Evolutionary conservation across 2,329 filamentous ascomycete species (phyloP).

Genomic region (Fusarium sp.): DNA sequence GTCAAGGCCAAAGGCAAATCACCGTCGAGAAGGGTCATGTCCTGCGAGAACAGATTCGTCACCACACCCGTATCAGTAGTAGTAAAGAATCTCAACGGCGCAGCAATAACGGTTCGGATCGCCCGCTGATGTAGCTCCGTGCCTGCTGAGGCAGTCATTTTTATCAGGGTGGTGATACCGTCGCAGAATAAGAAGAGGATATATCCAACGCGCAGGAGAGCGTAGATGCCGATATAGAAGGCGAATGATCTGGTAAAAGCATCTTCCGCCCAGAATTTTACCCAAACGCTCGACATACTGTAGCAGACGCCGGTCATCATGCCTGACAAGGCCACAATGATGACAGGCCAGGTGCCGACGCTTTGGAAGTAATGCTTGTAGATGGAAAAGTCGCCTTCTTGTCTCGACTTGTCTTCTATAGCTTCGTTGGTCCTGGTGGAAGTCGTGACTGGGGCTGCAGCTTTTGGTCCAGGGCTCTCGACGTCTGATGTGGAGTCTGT

Average conservation of each 20-base stretch:
- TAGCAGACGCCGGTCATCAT: conserved; percentile 47
- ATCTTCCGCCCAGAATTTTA: conserved; percentile 59
- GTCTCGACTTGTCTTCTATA: conserved; percentile 47
- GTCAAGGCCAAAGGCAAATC: conserved; percentile 55
- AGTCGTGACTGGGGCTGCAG: background rate
- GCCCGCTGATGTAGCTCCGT: conserved; percentile 53
- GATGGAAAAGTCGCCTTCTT: conserved; percentile 52
- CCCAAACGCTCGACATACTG: conserved; percentile 56
- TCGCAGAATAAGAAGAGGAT: conserved; percentile 42
- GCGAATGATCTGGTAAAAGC: conserved; percentile 37
- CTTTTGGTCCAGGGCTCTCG: conserved; percentile 2
- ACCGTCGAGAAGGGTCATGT: conserved; percentile 59
- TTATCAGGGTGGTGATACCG: conserved; percentile 36
- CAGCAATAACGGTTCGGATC: conserved; percentile 54
- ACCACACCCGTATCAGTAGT: conserved; percentile 59
- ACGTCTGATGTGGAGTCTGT: background rate
- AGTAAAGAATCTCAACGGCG: conserved; percentile 60
- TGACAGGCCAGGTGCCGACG: conserved; percentile 40
- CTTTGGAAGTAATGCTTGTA: conserved; percentile 56
- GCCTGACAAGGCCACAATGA: conserved; percentile 41
- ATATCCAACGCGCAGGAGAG: conserved; percentile 38
- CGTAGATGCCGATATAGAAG: conserved; percentile 54
- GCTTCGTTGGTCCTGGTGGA: conserved; percentile 1
- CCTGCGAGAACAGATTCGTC: conserved; percentile 63
- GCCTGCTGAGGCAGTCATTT: conserved; percentile 52